Evolutionary conservation across 192 early-diverging fungal genomes (phyloP).

Genomic region (Coemansia sp.): DNA sequence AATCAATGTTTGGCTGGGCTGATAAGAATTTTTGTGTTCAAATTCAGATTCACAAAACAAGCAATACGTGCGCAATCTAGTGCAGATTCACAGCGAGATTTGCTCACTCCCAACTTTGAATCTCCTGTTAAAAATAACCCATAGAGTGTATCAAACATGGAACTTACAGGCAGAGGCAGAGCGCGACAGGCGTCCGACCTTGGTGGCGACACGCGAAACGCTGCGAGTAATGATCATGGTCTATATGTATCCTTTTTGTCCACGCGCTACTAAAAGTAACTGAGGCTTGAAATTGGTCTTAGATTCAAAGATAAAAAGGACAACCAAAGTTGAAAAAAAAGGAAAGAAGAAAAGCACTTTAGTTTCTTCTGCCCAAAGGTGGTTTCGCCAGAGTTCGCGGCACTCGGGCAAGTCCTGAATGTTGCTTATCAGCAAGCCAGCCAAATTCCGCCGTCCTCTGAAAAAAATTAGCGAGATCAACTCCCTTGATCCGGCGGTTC

Average conservation of each 20-base stretch:
- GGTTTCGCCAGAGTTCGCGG: too few relatives aligned
- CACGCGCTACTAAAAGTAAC: not conserved
- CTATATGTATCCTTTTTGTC: slow-evolving; percentile 15
- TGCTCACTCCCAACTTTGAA: not conserved
- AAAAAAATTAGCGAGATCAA: not conserved
- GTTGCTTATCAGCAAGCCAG: not conserved
- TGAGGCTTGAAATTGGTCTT: not conserved
- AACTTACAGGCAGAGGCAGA: slow-evolving; percentile 44
- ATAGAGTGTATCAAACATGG: not conserved
- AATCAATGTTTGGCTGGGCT: too few relatives aligned
- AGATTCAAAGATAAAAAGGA: not conserved
- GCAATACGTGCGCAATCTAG: not conserved
- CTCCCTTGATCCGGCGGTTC: not conserved
- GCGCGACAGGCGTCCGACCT: slow-evolving; percentile 37
- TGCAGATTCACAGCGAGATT: not conserved
- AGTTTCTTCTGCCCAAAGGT: too few relatives aligned
- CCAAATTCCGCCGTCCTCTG: not conserved
- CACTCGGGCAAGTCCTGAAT: too few relatives aligned
- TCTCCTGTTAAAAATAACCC: not conserved
- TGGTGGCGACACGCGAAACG: slow-evolving; percentile 41
- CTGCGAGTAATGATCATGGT: slow-evolving; percentile 47
- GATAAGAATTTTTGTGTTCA: not conserved
- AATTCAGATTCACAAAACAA: not conserved
- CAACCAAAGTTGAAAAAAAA: slow-evolving; percentile 1
- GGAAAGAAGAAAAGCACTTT: not conserved